Percentiles rank a stretch among this genome's conserved stretches.
Conservation (phyloP, 306 rosid species). For the Vigna reflexopilosa region DNA sequence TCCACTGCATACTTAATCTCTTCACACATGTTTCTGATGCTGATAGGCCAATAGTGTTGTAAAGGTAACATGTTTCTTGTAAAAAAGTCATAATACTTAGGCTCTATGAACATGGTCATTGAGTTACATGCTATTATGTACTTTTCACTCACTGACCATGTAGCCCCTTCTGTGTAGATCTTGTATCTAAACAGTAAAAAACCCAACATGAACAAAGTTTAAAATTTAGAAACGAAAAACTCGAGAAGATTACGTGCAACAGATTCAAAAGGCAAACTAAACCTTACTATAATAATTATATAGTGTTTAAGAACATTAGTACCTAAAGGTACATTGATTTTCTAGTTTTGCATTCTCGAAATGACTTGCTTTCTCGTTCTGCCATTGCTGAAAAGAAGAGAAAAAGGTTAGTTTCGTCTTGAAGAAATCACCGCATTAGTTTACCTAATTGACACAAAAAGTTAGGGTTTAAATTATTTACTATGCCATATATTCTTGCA, state of each 20-base stretch:
- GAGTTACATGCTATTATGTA: constrained; percentile 65
- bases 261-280: not conserved
- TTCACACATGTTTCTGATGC: constrained; percentile 43
- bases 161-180: constrained; percentile 57
- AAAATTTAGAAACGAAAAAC: not conserved
- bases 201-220: not conserved
- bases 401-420: not conserved
- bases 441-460: not conserved
- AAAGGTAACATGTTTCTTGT: constrained; percentile 56
- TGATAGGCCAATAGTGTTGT: constrained; percentile 60
- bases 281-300: not conserved
- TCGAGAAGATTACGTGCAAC: not conserved
- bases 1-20: constrained; percentile 57
- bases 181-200: constrained; percentile 49
- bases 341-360: constrained; percentile 51
- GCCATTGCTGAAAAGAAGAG: constrained; percentile 48
- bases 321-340: constrained; percentile 62
- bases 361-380: constrained; percentile 1
- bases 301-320: not conserved
- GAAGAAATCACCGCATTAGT: not conserved
- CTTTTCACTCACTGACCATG: constrained; percentile 68
- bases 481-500: constrained; percentile 50
- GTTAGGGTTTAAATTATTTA: not conserved
- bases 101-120: constrained; percentile 57
- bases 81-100: constrained; percentile 52